A percentile compares a stretch with the other conserved stretches of the same genome.
Evolutionary conservation across 1,139 yeast genomes (phyloP).

Genomic region (Barnettozyma hawaiiensis): DNA sequence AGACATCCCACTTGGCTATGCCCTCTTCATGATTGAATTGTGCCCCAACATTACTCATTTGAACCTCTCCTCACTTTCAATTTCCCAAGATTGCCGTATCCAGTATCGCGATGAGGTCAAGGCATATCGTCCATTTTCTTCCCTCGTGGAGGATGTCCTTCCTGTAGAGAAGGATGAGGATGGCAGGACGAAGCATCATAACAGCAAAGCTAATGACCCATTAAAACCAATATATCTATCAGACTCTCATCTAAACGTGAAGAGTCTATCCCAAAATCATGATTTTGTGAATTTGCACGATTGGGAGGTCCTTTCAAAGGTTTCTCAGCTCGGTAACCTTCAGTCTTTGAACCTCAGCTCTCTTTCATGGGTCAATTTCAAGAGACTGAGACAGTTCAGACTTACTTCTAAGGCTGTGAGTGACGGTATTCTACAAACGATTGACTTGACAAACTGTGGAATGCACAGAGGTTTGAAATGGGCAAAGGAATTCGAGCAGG

Average conservation of each 20-base stretch:
- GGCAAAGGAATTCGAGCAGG: constrained; percentile 35
- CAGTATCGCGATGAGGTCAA: constrained; percentile 14
- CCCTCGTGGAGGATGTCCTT: constrained; percentile 14
- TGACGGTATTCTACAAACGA: constrained; percentile 3
- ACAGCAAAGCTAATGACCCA: neutral
- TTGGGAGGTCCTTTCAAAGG: constrained; percentile 33
- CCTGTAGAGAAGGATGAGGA: neutral
- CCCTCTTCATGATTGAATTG: constrained; percentile 51
- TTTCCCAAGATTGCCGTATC: constrained; percentile 57
- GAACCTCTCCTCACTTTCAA: constrained; percentile 48
- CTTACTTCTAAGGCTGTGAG: constrained; percentile 19
- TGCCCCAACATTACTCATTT: constrained; percentile 52
- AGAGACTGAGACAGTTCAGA: constrained; percentile 34
- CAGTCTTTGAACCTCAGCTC: constrained; percentile 38
- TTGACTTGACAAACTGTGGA: constrained; percentile 32
- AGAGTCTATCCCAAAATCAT: constrained; percentile 9
- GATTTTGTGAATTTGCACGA: constrained; percentile 33
- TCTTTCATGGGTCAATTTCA: constrained; percentile 49
- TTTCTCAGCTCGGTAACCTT: constrained; percentile 30
- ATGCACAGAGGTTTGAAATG: constrained; percentile 53
- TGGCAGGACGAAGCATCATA: neutral
- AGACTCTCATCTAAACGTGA: constrained; percentile 18
- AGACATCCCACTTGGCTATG: constrained; percentile 66
- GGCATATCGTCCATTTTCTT: constrained; percentile 1
- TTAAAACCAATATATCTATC: constrained; percentile 15